phyloP scores from a whole-genome alignment of 1,139 yeast species.

The Kodamaea anthophila region DNA sequence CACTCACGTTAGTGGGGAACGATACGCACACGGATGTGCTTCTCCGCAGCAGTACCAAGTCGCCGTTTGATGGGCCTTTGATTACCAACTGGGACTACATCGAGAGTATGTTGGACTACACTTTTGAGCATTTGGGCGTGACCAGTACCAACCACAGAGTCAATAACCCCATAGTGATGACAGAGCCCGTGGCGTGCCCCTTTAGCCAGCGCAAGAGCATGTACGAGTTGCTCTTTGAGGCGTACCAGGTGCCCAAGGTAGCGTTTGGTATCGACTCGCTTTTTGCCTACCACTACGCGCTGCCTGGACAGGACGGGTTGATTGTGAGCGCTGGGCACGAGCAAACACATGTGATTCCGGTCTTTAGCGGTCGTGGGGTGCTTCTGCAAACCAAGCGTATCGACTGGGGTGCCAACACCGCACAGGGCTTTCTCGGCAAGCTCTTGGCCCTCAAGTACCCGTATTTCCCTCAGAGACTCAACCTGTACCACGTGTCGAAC shows the following conservation, averaged over 20 bases:
- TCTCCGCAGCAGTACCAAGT: slow-evolving; percentile 59
- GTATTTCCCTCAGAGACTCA: slow-evolving; percentile 73
- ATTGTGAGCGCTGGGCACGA: slow-evolving; percentile 82
- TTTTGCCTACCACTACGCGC: slow-evolving; percentile 57
- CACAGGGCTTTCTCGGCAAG: slow-evolving; percentile 57
- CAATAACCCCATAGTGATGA: slow-evolving; percentile 76
- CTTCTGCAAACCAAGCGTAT: slow-evolving; percentile 70
- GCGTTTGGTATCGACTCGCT: slow-evolving; percentile 79
- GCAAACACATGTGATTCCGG: slow-evolving; percentile 78
- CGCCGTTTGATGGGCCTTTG: slow-evolving; percentile 84
- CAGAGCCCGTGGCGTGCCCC: slow-evolving; percentile 71
- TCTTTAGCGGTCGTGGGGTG: slow-evolving; percentile 59
- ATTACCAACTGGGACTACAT: slow-evolving; percentile 90
- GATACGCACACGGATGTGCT: slow-evolving; percentile 71
- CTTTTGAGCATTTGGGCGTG: slow-evolving; percentile 75
- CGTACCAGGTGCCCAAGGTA: slow-evolving; percentile 66
- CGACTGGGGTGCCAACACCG: slow-evolving; percentile 86
- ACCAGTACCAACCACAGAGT: slow-evolving; percentile 45
- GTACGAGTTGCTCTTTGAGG: slow-evolving; percentile 80
- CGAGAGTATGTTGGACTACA: slow-evolving; percentile 77
- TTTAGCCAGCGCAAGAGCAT: slow-evolving; percentile 62
- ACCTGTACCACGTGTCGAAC: slow-evolving; percentile 56
- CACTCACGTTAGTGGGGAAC: slow-evolving; percentile 73
- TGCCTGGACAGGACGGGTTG: slow-evolving; percentile 48
- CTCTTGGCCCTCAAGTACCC: slow-evolving; percentile 82